Conservation (phyloP, 106 monocot genomes). For the Allium fistulosum region DNA sequence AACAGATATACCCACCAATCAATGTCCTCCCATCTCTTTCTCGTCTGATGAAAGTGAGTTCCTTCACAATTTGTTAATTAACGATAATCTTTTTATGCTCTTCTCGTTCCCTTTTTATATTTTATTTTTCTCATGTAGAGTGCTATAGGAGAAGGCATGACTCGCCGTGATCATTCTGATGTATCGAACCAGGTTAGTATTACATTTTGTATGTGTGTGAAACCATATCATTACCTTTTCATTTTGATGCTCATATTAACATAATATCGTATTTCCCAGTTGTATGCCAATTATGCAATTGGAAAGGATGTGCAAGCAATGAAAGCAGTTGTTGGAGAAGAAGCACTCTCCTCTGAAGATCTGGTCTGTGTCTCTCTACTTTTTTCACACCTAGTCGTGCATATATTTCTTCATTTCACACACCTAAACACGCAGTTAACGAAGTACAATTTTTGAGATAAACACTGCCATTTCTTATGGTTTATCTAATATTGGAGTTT, state of each 20-base stretch:
- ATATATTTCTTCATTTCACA: neutral
- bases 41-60: slow-evolving; percentile 66
- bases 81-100: too few relatives aligned
- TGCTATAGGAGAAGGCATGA: slow-evolving; percentile 99
- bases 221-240: neutral
- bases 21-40: slow-evolving; percentile 79
- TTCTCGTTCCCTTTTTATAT: too few relatives aligned
- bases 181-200: slow-evolving; percentile 88
- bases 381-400: neutral
- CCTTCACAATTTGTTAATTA: neutral
- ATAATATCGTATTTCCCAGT: slow-evolving; percentile 24
- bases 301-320: slow-evolving; percentile 99
- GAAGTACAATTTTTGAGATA: neutral
- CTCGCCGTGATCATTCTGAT: slow-evolving; percentile 93
- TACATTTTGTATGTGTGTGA: neutral
- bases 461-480: neutral
- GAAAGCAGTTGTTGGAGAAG: slow-evolving; percentile 99
- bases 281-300: slow-evolving; percentile 99
- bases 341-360: slow-evolving; percentile 95
- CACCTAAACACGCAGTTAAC: neutral
- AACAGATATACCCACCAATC: slow-evolving; percentile 67
- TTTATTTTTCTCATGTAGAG: slow-evolving; percentile 41
- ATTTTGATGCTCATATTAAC: neutral
- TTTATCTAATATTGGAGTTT: neutral
- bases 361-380: slow-evolving; percentile 66